Evolutionary conservation across 768 basidiomycete genomes (phyloP), one percentile per base, ranked within the genome.

Genomic region (Suillus clintonianus): DNA sequence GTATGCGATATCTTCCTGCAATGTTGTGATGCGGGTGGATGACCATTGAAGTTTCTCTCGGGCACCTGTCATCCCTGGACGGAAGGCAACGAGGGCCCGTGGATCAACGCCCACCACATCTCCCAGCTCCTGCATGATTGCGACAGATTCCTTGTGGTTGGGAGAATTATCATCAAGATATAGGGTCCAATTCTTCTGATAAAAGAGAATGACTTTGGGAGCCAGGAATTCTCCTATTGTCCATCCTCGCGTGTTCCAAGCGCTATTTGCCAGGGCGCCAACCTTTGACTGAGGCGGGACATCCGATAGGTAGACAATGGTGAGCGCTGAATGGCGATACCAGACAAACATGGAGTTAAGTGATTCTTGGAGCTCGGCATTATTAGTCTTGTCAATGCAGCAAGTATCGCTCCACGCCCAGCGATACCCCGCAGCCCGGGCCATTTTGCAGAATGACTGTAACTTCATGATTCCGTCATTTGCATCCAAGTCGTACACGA

Each of bases 341-440:
- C 24, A 48, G 7, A 24, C 47, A 48, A 48, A 48, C 14, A 27
- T 48, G 24, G 47, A 60, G 4, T 34, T 45, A 24, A 60, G 27
- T 10, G 60, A 32, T 50, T 61, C 10, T n/a, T 63, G 27, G 11
- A 68, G 62, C 41, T 68, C 67, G 5, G 62, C 57, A 43, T 62
- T 68, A 27, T 66, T 66, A 32, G 62, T 43, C 24, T 62, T 68
- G 59, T 68, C 60, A 37, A 67, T 63, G 42, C 65, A 68, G 15
- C 54, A 47, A 6, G n/a, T 50, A 17, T 50, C 24, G 48, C 24
- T 50, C 48, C 48, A 50, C 24, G 48, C 48, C 48, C 14, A 50
- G 9, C 15, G 48, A 50, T 13, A 27, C 15, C 14, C 48, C 8
- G 24, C 48, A 15, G 2, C 5, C 5, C 48, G 48, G 15, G 14